A percentile compares a stretch with the other conserved stretches of the same genome.
Evolutionary conservation across 495 filamentous ascomycete genomes (phyloP).

Genomic region (Penicillium simplicissimum): DNA sequence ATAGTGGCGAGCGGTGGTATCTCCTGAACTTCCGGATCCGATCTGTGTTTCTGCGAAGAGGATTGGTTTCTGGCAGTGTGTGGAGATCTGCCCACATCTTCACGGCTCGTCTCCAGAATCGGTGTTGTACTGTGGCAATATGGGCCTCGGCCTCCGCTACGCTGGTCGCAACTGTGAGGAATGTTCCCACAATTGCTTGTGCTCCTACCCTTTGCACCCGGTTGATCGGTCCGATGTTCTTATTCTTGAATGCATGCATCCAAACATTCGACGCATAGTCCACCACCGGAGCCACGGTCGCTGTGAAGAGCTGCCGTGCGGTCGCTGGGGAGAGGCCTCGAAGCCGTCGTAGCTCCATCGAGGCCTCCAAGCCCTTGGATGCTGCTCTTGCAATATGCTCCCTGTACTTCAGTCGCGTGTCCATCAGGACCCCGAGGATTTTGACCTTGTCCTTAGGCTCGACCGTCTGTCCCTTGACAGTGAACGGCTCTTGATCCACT

Average conservation of each 20-base stretch:
- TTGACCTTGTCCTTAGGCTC: slow-evolving; percentile 13
- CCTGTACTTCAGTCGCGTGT: neutral
- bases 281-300: too few species aligned
- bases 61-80: slow-evolving; percentile 25
- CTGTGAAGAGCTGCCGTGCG: too few species aligned
- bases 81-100: slow-evolving; percentile 31
- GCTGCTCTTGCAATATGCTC: slow-evolving; percentile 24
- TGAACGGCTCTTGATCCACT: slow-evolving; percentile 24
- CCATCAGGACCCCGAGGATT: neutral
- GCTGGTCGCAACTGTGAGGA: too few species aligned
- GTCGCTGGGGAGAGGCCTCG: too few species aligned
- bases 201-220: too few species aligned
- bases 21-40: slow-evolving; percentile 21
- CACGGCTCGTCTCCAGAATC: slow-evolving; percentile 25
- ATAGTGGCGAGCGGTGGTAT: slow-evolving; percentile 18
- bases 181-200: too few species aligned
- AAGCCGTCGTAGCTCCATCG: slow-evolving; percentile 15
- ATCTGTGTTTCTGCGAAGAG: slow-evolving; percentile 18
- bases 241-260: too few species aligned
- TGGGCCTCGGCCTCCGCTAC: slow-evolving; percentile 4
- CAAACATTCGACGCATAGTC: too few species aligned
- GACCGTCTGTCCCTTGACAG: slow-evolving; percentile 28
- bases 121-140: slow-evolving; percentile 22
- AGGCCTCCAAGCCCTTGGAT: slow-evolving; percentile 28
- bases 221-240: too few species aligned